These are phyloP conservation scores for Spergularia bocconei DNA, from an alignment of 148 eudicot species.

Conservation along the genomic window DNA sequence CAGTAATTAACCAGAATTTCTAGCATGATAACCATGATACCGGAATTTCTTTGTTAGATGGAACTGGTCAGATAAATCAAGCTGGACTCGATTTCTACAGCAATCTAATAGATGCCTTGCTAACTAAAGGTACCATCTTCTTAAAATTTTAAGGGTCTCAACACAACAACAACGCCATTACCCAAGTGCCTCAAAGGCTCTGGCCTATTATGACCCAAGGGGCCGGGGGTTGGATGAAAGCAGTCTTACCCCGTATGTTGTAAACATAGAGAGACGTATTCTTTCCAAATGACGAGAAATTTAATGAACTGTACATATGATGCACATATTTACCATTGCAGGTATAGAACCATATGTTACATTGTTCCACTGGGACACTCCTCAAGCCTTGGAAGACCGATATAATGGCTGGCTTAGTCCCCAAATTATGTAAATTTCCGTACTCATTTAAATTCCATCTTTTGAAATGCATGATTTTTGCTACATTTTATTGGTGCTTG, in stretches of 20 bases:
- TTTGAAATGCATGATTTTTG: background rate
- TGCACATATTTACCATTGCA: constrained; percentile 15
- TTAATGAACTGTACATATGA: background rate
- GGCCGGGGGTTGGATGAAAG: too few relatives aligned
- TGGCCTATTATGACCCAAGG: too few relatives aligned
- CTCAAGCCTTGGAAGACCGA: constrained; percentile 68
- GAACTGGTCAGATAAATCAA: constrained; percentile 71
- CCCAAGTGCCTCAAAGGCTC: too few relatives aligned
- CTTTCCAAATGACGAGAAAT: background rate
- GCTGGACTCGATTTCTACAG: constrained; percentile 88
- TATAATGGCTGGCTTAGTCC: constrained; percentile 74
- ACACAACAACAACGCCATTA: too few relatives aligned
- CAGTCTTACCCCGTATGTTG: too few relatives aligned
- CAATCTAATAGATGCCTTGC: constrained; percentile 67
- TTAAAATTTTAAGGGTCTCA: too few relatives aligned
- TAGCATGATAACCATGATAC: background rate
- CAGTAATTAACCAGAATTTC: too few relatives aligned
- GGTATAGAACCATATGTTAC: constrained; percentile 88
- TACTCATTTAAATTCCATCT: background rate
- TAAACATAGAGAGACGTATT: background rate
- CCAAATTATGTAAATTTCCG: constrained; percentile 55
- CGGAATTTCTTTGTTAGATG: constrained; percentile 40
- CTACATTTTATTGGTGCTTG: background rate
- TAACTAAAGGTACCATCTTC: constrained; percentile 54
- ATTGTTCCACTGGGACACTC: constrained; percentile 86